Evolutionary conservation across 805 yeast species (phyloP), one percentile per base, ranked within the genome.

Genomic region (Yamadazyma akitaensis): DNA sequence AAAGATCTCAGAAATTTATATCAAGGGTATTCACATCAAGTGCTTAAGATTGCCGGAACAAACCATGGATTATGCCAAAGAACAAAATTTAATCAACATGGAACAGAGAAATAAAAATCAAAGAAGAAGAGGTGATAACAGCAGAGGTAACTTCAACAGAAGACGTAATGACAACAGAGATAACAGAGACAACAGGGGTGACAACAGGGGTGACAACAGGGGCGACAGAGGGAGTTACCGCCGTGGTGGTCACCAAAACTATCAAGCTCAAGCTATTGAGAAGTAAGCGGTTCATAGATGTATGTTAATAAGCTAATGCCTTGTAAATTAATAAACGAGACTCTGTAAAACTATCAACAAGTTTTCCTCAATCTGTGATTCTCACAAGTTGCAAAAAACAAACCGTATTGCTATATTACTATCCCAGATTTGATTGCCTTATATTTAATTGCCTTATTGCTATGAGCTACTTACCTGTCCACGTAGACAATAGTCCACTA

Each of bases 21-120:
- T 91, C 34, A 82, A 91, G 62, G 97, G 97, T 37, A 84, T 79
- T 53, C 92, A 87, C 57, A 85, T 89, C 67, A 87, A 86, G 61
- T 82, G 81, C 56, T 74, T 87, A 53, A 81, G 88, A 65, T 73
- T 87, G 62, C 88, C 88, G 25, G 88, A 86, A 55, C 85, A 48
- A 57, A 72, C 85, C 36, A 86, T 87, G 73, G 90, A 84, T 55
- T 79, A 81, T 52, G 86, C 87, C 51, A 85, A 83, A 60, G 87
- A 82, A 54, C 85, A 80, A 55, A 79, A 77, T 54, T 64, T 72
- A 53, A 67, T 77, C 59, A 69, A 73, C 60, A 68, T 73, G 68
- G 75, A 78, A 51, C 76, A 74, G 51, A 69, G 75, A 57, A 73
- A 70, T 52, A 73, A 72, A 55, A 72, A 70, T 61, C 72, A 68